Conservation (phyloP, 2,329 filamentous ascomycete genomes). For the Rugonectria rugulosa region DNA sequence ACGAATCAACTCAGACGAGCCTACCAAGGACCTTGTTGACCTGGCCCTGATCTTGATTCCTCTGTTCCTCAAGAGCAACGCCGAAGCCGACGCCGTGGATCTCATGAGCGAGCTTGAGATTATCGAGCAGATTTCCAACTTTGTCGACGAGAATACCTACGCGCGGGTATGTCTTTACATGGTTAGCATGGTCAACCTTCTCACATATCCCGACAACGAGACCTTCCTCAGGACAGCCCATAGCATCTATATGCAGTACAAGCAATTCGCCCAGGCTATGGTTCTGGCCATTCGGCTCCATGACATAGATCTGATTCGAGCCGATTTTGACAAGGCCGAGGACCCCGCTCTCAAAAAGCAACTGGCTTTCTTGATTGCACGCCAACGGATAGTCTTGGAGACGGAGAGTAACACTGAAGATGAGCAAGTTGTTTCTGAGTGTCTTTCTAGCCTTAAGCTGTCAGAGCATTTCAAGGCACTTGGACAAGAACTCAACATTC, state of each 20-base stretch:
- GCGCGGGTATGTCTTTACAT: slow-evolving; percentile 94
- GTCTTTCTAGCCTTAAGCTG: slow-evolving; percentile 85
- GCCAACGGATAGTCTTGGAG: slow-evolving; percentile 88
- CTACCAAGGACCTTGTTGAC: slow-evolving; percentile 83
- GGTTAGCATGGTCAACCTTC: slow-evolving; percentile 97
- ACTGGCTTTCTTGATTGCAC: slow-evolving; percentile 89
- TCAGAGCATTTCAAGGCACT: slow-evolving; percentile 93
- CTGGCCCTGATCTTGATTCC: slow-evolving; percentile 87
- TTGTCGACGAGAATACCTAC: slow-evolving; percentile 94
- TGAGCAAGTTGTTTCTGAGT: slow-evolving; percentile 79
- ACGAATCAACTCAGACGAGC: slow-evolving; percentile 83
- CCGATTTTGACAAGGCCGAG: slow-evolving; percentile 80
- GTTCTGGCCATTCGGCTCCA: slow-evolving; percentile 93
- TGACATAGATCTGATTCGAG: slow-evolving; percentile 81
- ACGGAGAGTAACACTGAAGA: slow-evolving; percentile 71
- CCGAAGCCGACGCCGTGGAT: slow-evolving; percentile 97
- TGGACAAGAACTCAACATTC: slow-evolving; percentile 94
- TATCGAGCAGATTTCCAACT: slow-evolving; percentile 88
- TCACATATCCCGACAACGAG: slow-evolving; percentile 98
- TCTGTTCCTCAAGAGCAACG: slow-evolving; percentile 95
- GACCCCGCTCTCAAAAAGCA: slow-evolving; percentile 90
- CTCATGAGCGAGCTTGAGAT: slow-evolving; percentile 97
- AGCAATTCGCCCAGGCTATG: slow-evolving; percentile 92
- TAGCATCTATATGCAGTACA: slow-evolving; percentile 91
- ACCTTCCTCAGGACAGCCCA: slow-evolving; percentile 93